Base-by-base conservation (phyloP, 306 rosid genomes). In the Malus orientalis region DNA sequence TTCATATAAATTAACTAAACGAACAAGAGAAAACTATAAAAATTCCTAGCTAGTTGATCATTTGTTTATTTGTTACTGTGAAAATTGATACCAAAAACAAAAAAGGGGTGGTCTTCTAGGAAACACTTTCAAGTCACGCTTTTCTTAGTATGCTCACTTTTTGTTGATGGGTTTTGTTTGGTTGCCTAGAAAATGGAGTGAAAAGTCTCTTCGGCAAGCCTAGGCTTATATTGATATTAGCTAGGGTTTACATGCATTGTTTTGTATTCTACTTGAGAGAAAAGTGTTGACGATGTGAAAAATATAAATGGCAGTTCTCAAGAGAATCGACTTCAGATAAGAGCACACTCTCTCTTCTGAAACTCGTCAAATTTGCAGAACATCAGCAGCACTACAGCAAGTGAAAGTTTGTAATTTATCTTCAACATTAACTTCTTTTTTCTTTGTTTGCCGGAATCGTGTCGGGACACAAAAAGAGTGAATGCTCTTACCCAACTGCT, bases 261-360 rank as follows among this genome's bases (percentile, higher is more conserved):
- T 30, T 22, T 15, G n/a, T 29, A 32, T 64, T 54, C 60, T 80
- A 61, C 67, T 54, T 13, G 68, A 83, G 71, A 58, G 27, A 32
- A 55, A 76, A 88, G 82, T 83, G 79, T 81, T 75, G 79, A 79
- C 20, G 73, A 42, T 55, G 74, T 83, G 45, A 49, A 79, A 71
- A 85, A 69, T 71, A 79, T 82, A 58, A 82, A 68, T 80, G 81
- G 71, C 73, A 76, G 80, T 76, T 81, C 81, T 78, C 83, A 57
- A 82, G 83, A 78, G 87, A 81, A 88, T 84, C 82, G 55, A 6
- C 18, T 51, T 70, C 55, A 49, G 18, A 49, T 49, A 49, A 15
- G 20, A 49, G 55, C 55, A 49, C 55, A 15, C 8, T 16, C 55
- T 33, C 38, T 7, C 42, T 38, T 38, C 42, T 38, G 42, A 38